Conservation (phyloP, 768 basidiomycete species). For the Trametes punicea region DNA sequence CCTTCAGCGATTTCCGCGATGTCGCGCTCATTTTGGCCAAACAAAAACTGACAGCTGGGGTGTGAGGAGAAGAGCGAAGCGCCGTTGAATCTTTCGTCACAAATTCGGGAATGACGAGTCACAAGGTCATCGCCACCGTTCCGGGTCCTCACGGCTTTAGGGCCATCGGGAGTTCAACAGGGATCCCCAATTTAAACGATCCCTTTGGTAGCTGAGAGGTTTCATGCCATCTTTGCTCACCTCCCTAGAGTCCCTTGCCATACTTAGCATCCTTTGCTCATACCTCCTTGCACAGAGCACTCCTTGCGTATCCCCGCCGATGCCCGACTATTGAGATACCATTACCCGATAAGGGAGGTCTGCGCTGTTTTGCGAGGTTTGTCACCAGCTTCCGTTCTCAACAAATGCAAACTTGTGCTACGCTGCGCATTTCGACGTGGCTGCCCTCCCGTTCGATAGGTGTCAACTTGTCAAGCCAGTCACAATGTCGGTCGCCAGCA, state of each 20-base stretch:
- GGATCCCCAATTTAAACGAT: too few relatives aligned
- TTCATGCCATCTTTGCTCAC: too few relatives aligned
- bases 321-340: too few relatives aligned
- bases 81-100: not conserved
- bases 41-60: not conserved
- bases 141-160: not conserved
- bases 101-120: not conserved
- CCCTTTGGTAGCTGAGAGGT: too few relatives aligned
- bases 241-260: too few relatives aligned
- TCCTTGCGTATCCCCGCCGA: too few relatives aligned
- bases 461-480: not conserved
- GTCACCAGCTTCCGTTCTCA: constrained; percentile 20
- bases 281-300: too few relatives aligned
- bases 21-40: not conserved
- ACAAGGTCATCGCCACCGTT: constrained; percentile 15
- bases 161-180: not conserved
- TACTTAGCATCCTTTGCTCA: too few relatives aligned
- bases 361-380: constrained; percentile 21
- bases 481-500: constrained; percentile 5
- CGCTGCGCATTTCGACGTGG: constrained; percentile 11
- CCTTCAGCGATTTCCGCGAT: constrained; percentile 26
- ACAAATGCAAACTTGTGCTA: constrained; percentile 22
- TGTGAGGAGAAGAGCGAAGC: not conserved
- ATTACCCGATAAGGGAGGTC: not conserved
- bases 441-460: not conserved